Evolutionary conservation across 768 basidiomycete genomes (phyloP), one percentile per base, ranked within the genome.

Genomic region (Hygrophorus pudorinus): DNA sequence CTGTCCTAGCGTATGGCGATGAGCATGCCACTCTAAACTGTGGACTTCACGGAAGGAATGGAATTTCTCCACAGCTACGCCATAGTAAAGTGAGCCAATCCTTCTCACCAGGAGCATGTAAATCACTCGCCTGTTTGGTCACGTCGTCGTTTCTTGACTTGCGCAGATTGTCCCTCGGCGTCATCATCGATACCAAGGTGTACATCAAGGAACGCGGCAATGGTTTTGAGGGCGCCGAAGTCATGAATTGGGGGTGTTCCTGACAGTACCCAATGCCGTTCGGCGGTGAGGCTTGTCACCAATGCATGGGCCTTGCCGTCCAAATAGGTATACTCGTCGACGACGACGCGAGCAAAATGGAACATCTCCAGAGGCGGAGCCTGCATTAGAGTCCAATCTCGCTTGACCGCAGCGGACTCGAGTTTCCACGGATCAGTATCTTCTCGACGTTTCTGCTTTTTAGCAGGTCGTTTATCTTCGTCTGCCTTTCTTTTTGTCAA

Each of bases 31-130:
- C 53, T 91, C 85, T 31, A 84, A 60, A 33, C 82, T 91, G 55
- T 88, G 90, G 9, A 91, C 85, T 56, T 97, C 93, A 18, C 92
- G 82, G 81, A 91, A 97, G 1, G 92, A 92, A 59, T 96, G 91
- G 73, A 97, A 97, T 51, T 79, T 78, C 61, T 97, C 93, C 41
- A 85, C 90, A 47, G 77, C 86, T 90, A 52, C 13, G 28, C 33
- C 9, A 28, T 20, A 41, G 36, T 20, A 5, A 28, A 30, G 17
- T 36, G 18, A 29, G 14, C n/a, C 24, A 13, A n/a, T 12, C 13
- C 11, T 12, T 5, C 7, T 17, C 5, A 32, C 27, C 20, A 31
- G 16, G 6, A 14, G 27, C n/a, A 33, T 41, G 5, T 18, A 11
- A 5, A 46, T 41, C n/a, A 55, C 67, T 47, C 60, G 84, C 87